Conservation (phyloP, 768 basidiomycete species). For the Lactarius vividus region DNA sequence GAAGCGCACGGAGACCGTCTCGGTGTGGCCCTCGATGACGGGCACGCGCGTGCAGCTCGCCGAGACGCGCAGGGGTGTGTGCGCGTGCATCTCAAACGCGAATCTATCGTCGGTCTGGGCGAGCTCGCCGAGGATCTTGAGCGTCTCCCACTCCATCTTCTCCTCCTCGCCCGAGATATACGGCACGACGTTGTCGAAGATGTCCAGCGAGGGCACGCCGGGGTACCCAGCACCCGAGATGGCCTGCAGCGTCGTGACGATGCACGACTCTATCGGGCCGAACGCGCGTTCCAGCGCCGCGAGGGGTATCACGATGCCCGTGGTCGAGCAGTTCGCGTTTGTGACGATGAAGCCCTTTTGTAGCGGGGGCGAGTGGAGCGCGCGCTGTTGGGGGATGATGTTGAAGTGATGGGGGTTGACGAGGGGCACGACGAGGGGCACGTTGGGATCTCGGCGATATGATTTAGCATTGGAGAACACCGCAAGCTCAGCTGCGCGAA, state of each 20-base stretch:
- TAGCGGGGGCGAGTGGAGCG: conserved; percentile 62
- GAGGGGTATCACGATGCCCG: conserved; percentile 88
- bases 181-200: conserved; percentile 94
- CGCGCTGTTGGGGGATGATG: conserved; percentile 80
- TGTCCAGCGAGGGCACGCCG: conserved; percentile 84
- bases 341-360: conserved; percentile 93
- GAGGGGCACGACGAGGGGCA: conserved; percentile 94
- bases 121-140: conserved; percentile 92
- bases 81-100: conserved; percentile 81
- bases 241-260: conserved; percentile 97
- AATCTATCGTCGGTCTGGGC: conserved; percentile 51
- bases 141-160: conserved; percentile 98
- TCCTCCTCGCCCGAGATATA: conserved; percentile 94
- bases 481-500: conserved; percentile 81
- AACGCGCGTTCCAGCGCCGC: conserved; percentile 86
- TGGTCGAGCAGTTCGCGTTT: conserved; percentile 98
- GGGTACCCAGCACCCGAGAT: conserved; percentile 99
- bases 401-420: conserved; percentile 86
- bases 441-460: conserved; percentile 85
- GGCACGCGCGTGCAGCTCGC: conserved; percentile 95
- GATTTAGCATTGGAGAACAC: conserved; percentile 99
- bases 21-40: conserved; percentile 93
- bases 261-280: conserved; percentile 87
- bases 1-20: conserved; percentile 87
- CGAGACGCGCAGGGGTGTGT: conserved; percentile 81